These are phyloP conservation scores for Heteromeles arbutifolia DNA, from an alignment of 306 rosid species.

Conservation along the genomic window DNA sequence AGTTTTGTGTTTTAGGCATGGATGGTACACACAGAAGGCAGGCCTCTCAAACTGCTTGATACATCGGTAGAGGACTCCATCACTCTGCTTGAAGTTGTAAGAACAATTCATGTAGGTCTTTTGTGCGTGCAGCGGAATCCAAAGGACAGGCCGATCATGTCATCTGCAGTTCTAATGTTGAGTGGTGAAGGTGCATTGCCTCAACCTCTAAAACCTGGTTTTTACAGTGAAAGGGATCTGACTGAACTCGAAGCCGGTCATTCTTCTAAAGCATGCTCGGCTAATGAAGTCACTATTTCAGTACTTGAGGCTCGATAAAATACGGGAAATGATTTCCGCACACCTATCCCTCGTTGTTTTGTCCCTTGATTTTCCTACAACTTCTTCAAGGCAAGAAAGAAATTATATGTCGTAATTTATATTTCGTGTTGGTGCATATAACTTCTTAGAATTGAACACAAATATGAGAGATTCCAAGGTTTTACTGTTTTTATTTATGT, in stretches of 20 bases:
- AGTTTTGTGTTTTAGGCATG: slow-evolving; percentile 3
- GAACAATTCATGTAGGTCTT: slow-evolving; percentile 13
- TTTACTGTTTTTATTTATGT: no score
- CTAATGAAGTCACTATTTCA: neutral
- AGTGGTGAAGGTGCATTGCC: slow-evolving; percentile 8
- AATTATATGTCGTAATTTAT: no score
- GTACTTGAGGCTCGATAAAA: neutral
- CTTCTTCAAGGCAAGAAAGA: no score
- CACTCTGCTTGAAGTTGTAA: slow-evolving; percentile 2
- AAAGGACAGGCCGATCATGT: slow-evolving; percentile 22
- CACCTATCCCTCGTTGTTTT: no score
- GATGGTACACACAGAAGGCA: slow-evolving; percentile 18
- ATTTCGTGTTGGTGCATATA: no score
- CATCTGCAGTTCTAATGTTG: slow-evolving; percentile 15
- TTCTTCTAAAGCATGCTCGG: neutral
- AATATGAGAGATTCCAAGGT: no score
- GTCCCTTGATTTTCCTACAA: no score
- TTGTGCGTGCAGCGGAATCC: slow-evolving; percentile 7
- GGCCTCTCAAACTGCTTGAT: slow-evolving; percentile 15
- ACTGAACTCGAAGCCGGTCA: neutral
- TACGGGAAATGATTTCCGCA: no score
- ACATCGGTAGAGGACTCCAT: neutral
- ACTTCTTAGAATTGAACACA: no score
- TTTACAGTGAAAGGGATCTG: neutral
- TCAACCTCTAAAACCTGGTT: slow-evolving; percentile 12